Conservation (phyloP, 176 grass and related monocot species). For the Microstegium vimineum region DNA sequence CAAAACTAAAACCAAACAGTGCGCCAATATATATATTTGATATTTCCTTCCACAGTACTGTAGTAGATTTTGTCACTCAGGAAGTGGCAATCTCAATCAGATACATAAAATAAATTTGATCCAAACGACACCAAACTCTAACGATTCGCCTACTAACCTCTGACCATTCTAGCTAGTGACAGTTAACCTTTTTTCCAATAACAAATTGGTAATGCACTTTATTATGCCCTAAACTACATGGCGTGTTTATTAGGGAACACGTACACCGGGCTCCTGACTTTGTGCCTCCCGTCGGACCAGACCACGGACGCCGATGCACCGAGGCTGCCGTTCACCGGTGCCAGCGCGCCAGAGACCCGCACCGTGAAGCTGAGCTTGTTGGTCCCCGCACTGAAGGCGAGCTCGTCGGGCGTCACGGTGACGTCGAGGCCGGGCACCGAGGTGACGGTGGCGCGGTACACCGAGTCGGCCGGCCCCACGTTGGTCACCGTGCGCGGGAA, state of each 20-base stretch:
- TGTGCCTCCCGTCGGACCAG: conserved; percentile 30
- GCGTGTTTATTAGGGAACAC: not conserved
- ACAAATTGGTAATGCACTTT: too few species aligned
- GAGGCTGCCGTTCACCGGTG: not conserved
- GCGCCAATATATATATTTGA: too few species aligned
- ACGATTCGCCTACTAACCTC: not conserved
- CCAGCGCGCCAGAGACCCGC: not conserved
- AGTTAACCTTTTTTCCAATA: too few species aligned
- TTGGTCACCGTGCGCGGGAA: conserved; percentile 19
- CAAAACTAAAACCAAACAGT: too few species aligned
- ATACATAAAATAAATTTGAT: too few species aligned
- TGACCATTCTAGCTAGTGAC: too few species aligned
- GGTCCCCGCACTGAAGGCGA: not conserved
- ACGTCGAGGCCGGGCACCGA: not conserved
- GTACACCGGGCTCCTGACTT: conserved; percentile 12
- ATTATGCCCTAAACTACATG: too few species aligned
- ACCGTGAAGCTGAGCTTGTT: conserved; percentile 17
- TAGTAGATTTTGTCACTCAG: too few species aligned
- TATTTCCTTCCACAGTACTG: too few species aligned
- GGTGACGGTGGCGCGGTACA: conserved; percentile 8
- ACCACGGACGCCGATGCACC: conserved; percentile 11
- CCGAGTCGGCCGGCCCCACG: not conserved
- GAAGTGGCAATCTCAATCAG: too few species aligned
- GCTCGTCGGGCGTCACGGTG: not conserved
- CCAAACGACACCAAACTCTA: too few species aligned